Base-by-base conservation (phyloP, 345 rosid genomes). In the Citrus sp. region DNA sequence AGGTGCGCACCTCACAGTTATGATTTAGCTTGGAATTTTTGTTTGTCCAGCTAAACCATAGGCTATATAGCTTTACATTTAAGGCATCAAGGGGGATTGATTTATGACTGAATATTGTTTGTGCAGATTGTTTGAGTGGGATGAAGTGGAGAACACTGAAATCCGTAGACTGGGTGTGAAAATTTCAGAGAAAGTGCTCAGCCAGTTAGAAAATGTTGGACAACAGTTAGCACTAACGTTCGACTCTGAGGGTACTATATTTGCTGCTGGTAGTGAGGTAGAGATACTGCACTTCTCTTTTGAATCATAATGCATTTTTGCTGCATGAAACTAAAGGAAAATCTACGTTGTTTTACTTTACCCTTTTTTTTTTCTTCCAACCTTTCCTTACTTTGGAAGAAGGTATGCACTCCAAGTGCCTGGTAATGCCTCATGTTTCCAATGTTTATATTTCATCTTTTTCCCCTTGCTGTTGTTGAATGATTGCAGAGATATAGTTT, bases 241-340 rank as follows among this genome's bases (percentile, higher is more conserved):
- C 30, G 84, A 90, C 85, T 87, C 73, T 61, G 93, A 94, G 21
- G 93, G 94, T 58, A 86, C 97, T 70, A 73, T 81, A 40, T 88
- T 94, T 49, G 98, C 98, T 58, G 80, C 84, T 76, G 99, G 99
- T 67, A 91, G 91, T 1, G 98, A 97, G 98, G 98, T 96, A 89
- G 67, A 66, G 73, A 74, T 81, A 68, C 70, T 79, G 14, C 2
- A 32, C 67, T 16, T 34, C 42, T 34, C 56, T 71, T 34, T 66
- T 37, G 5, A 19, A 49, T 62, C 65, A 35, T 63, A 67, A 49
- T 77, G 42, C 64, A 16, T 22, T 32, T 64, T 32, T 64, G 32
- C 68, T 49, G n/a, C 78, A n/a, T 76, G 32, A 61, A 73, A 34
- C 19, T 64, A 49, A 49, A n/a, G 46, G 21, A 16, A 2, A 10